These are phyloP conservation scores for Arthromyces matolae DNA, from an alignment of 768 basidiomycete genomes.

Conservation along the genomic window DNA sequence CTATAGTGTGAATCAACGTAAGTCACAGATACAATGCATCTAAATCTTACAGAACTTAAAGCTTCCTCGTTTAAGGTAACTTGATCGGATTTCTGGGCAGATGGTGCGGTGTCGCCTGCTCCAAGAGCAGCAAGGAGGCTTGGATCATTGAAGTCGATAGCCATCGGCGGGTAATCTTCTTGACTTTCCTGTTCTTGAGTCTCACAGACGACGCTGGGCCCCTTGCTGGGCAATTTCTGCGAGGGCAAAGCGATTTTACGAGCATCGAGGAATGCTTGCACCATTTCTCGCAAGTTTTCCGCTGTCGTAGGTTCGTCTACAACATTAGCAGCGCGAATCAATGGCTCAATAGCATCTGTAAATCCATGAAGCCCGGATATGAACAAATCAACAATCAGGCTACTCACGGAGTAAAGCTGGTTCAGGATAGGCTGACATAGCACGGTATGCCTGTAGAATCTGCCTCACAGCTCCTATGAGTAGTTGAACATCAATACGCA, in stretches of 20 bases:
- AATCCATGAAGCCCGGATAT: background rate
- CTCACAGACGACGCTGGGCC: too few relatives aligned
- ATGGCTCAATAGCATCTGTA: constrained; percentile 54
- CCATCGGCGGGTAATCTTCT: constrained; percentile 56
- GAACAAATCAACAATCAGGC: background rate
- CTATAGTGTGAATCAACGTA: constrained; percentile 7
- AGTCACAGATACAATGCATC: background rate
- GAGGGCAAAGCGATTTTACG: constrained; percentile 41
- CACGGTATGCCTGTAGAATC: constrained; percentile 5
- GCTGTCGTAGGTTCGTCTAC: constrained; percentile 39
- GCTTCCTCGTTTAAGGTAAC: constrained; percentile 13
- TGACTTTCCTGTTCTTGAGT: constrained; percentile 75
- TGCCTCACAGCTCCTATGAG: constrained; percentile 22
- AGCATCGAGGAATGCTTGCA: constrained; percentile 59
- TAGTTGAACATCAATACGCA: constrained; percentile 13
- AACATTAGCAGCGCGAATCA: constrained; percentile 41
- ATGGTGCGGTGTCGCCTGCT: constrained; percentile 29
- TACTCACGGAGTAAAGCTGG: constrained; percentile 37
- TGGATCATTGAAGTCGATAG: constrained; percentile 61
- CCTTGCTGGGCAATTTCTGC: constrained; percentile 20
- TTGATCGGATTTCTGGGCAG: constrained; percentile 36
- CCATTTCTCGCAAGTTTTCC: constrained; percentile 51
- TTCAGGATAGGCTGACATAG: constrained; percentile 51
- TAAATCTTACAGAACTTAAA: constrained; percentile 27
- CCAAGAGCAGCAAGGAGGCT: constrained; percentile 53